Evolutionary conservation across 192 early-diverging fungal species (phyloP).

Genomic region (Chytriomyces sp.): DNA sequence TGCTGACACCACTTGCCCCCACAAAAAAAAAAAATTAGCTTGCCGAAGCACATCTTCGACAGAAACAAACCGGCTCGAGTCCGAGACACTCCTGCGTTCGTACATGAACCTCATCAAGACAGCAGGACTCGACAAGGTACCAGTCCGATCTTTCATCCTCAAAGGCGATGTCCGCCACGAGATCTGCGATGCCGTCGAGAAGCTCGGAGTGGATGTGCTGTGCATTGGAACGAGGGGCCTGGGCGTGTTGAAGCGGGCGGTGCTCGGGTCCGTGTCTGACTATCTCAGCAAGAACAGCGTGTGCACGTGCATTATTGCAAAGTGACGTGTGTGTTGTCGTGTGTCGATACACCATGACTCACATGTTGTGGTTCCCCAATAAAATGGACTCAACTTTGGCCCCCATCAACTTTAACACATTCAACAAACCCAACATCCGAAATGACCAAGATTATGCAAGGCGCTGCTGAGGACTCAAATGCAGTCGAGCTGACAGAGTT

Average conservation of each 20-base stretch:
- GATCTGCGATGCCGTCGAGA: conserved; percentile 56
- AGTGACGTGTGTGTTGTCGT: not conserved
- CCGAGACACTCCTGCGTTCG: not conserved
- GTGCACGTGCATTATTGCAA: conserved; percentile 34
- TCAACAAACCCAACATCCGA: not conserved
- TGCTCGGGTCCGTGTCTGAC: conserved; percentile 40
- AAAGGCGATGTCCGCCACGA: conserved; percentile 63
- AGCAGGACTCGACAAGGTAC: not conserved
- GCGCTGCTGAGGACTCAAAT: not conserved
- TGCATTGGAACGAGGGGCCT: conserved; percentile 65
- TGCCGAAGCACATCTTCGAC: not conserved
- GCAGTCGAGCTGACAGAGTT: conserved; percentile 10
- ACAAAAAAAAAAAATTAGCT: not conserved
- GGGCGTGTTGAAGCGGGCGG: conserved; percentile 49
- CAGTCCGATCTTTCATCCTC: conserved; percentile 30
- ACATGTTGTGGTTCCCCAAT: not conserved
- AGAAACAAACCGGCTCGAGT: not conserved
- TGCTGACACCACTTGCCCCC: not conserved
- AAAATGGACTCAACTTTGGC: not conserved
- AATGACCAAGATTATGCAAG: not conserved
- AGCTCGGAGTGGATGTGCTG: conserved; percentile 60
- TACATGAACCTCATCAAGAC: not conserved
- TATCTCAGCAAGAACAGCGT: conserved; percentile 43
- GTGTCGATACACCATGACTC: not conserved
- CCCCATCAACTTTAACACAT: not conserved